These are phyloP conservation scores for Penicillium janthinellum DNA, from an alignment of 2,329 filamentous ascomycete species.

Conservation along the genomic window DNA sequence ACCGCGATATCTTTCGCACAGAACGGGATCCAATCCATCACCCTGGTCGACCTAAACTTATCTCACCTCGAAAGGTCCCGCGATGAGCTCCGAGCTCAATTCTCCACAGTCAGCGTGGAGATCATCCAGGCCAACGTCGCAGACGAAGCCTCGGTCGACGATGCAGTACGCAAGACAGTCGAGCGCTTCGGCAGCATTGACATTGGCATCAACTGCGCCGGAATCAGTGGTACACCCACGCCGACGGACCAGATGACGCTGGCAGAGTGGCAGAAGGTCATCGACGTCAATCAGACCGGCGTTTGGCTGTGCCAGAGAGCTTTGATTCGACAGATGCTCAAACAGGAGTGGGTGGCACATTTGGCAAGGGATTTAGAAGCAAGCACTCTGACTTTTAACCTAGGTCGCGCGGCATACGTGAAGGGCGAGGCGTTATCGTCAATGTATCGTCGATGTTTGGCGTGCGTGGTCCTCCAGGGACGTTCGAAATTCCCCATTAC, in stretches of 20 bases:
- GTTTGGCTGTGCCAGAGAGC: constrained; percentile 61
- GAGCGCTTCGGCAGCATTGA: constrained; percentile 57
- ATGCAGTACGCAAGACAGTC: constrained; percentile 46
- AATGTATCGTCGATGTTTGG: constrained; percentile 31
- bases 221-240: constrained; percentile 48
- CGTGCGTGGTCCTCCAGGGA: constrained; percentile 16
- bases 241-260: constrained; percentile 51
- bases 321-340: constrained; percentile 40
- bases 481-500: constrained; percentile 23
- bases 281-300: constrained; percentile 58
- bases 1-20: constrained; percentile 52
- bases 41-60: constrained; percentile 54
- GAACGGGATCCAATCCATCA: constrained; percentile 51
- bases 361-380: not conserved
- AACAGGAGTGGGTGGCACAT: constrained; percentile 26
- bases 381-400: not conserved
- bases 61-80: constrained; percentile 37
- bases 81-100: constrained; percentile 35
- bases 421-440: constrained; percentile 29
- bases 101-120: constrained; percentile 47
- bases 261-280: constrained; percentile 53
- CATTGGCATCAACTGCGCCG: constrained; percentile 59
- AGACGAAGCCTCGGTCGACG: constrained; percentile 47
- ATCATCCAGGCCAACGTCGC: constrained; percentile 51
- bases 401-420: constrained; percentile 18